Percentiles rank a stretch among this genome's conserved stretches.
These are phyloP conservation scores for Eucalyptus guilfoylei DNA, from an alignment of 345 rosid genomes.

Conservation along the genomic window DNA sequence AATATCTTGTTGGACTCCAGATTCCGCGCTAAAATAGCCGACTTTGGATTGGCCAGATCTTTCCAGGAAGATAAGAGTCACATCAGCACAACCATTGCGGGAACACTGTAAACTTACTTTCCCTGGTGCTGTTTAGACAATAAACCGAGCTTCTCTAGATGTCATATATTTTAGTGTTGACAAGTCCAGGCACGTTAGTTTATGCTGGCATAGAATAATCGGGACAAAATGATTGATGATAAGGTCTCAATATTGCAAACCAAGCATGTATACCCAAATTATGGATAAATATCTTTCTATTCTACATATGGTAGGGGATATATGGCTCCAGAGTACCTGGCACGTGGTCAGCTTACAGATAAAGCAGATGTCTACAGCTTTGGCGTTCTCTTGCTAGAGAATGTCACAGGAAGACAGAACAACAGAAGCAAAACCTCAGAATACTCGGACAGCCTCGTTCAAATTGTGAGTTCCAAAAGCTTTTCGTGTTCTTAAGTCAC, in stretches of 20 bases:
- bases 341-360: conserved; percentile 86
- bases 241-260: background rate
- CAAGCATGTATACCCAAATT: background rate
- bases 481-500: background rate
- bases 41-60: conserved; percentile 89
- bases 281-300: background rate
- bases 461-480: conserved; percentile 32
- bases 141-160: background rate
- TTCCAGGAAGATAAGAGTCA: conserved; percentile 86
- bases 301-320: conserved; percentile 49
- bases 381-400: background rate
- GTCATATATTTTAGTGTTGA: background rate
- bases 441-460: conserved; percentile 63
- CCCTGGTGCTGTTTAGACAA: background rate
- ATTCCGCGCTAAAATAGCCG: conserved; percentile 81
- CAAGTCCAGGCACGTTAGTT: background rate
- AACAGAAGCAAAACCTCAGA: conserved; percentile 47
- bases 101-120: conserved; percentile 57
- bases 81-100: conserved; percentile 95
- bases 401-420: background rate
- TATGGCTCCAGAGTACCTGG: conserved; percentile 94
- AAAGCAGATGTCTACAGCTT: conserved; percentile 47
- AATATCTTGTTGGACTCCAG: conserved; percentile 69
- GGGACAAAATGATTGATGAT: background rate
- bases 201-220: background rate